Evolutionary conservation across 306 rosid genomes (phyloP), one percentile per base, ranked within the genome.

Genomic region (Macrotyloma uniflorum): DNA sequence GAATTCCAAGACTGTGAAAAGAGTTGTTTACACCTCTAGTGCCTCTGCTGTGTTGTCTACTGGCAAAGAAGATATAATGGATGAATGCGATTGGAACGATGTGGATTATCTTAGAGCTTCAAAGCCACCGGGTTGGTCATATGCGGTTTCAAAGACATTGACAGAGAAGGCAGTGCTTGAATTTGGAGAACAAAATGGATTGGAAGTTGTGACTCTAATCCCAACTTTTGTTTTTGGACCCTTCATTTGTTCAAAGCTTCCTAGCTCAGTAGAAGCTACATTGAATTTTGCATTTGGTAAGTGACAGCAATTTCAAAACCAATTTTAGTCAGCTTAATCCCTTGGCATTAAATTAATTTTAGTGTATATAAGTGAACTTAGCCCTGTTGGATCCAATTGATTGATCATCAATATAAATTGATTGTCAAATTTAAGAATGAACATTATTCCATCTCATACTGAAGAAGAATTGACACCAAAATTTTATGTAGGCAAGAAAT

Each of bases 1-100:
- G 0, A 16, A 53, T 71, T 76, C 85, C 0, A 76, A 86, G 28
- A 85, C 87, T 7, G 82, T 90, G 61, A 90, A 84, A 20, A 75
- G 91, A 51, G 86, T 92, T 69, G 66, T 92, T 8, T 92, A 88
- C 87, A 85, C 97, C 51, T 87, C 92, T 0, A 75, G 79, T 61
- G 58, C 70, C 61, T n/a, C 70, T 28, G 70, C 79, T 16, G 78
- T 16, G 42, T 0, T 0, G 16, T 55, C 0, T n/a, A 40, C 0
- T 24, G 35, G 30, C 14, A 58, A n/a, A 58, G 45, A 58, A 55
- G 67, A 73, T 16, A 42, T n/a, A 20, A 4, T 40, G 28, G 78
- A 58, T n/a, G 78, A 74, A 43, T 57, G 32, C 18, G 38, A 1
- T 40, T 74, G 69, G 78, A 74, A 32, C 6, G 45, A 59, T 0